Base-by-base conservation (phyloP, 768 basidiomycete genomes). In the Lactifluus hygrophoroides region DNA sequence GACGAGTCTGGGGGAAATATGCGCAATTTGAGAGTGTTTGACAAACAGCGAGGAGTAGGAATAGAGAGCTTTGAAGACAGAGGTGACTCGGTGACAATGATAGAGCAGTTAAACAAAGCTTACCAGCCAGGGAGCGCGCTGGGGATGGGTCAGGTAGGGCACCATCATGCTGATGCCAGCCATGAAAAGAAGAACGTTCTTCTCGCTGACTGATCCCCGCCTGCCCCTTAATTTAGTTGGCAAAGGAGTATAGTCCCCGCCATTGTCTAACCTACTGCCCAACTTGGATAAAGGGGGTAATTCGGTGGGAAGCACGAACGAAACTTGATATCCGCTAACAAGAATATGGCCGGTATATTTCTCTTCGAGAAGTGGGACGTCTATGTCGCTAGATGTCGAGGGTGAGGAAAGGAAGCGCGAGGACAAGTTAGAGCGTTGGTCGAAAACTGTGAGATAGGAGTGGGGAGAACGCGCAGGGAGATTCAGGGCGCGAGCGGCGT, bases 111-210 rank as follows among this genome's bases (percentile, higher is more conserved):
- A 28, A 11, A 57, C 56, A n/a, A 54, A 23, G 62, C 67, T 63
- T 58, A 88, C 88, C 62, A 89, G 72, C 71, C 81, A 91, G n/a
- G 89, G 89, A 32, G 81, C 81, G 58, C 79, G 76, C 13, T 88
- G 86, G 43, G 89, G 89, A 51, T 73, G 77, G 5, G 80, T 81
- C 21, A 81, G 67, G 57, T 80, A 87, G 6, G 89, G 89, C 23
- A 86, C 78, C 78, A 81, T 83, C 70, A 91, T 76, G 60, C 88
- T 86, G 51, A 91, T 79, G 3, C 83, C 89, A 14, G 84, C 89
- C 85, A 91, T 86, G 69, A 90, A 90, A 46, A 89, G 84, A 47
- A 81, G 75, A 37, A 74, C 75, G 51, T 77, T 80, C 54, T 77
- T 79, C 51, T 86, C 85, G n/a, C 75, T 71, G 53, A 86, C 62